These are phyloP conservation scores for Fraxinus angustifolia DNA, from an alignment of 305 asterid species.

Conservation along the genomic window DNA sequence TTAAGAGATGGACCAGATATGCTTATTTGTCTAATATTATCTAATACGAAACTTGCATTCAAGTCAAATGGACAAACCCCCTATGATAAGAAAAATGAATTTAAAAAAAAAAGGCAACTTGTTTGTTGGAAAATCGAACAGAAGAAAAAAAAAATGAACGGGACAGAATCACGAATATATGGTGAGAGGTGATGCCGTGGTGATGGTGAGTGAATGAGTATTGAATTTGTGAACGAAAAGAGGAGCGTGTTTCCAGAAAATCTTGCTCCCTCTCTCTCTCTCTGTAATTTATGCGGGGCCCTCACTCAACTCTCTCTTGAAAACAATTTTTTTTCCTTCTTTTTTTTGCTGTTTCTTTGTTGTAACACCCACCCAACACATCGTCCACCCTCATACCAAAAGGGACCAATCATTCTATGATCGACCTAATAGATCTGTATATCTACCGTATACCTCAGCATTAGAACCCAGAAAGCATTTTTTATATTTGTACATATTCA, in stretches of 20 bases:
- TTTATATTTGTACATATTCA: conserved; percentile 14
- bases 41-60: no score
- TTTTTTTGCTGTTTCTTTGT: neutral
- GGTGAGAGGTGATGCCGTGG: neutral
- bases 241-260: conserved; percentile 54
- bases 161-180: conserved; percentile 31
- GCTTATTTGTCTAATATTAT: no score
- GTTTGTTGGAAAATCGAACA: neutral
- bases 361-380: conserved; percentile 11
- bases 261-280: conserved; percentile 24
- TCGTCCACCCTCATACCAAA: conserved; percentile 50
- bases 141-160: neutral
- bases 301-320: conserved; percentile 20
- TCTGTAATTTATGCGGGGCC: conserved; percentile 42
- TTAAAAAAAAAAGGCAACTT: neutral
- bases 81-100: conserved; percentile 6
- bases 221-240: conserved; percentile 41
- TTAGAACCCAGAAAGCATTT: conserved; percentile 15
- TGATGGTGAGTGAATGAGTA: conserved; percentile 26
- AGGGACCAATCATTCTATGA: conserved; percentile 24
- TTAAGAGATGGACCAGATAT: no score
- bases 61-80: neutral
- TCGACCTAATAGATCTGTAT: conserved; percentile 10
- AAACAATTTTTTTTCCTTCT: neutral
- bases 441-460: conserved; percentile 20